phyloP scores from a whole-genome alignment of 495 filamentous ascomycete genomes.

The Aspergillus ostianus region DNA sequence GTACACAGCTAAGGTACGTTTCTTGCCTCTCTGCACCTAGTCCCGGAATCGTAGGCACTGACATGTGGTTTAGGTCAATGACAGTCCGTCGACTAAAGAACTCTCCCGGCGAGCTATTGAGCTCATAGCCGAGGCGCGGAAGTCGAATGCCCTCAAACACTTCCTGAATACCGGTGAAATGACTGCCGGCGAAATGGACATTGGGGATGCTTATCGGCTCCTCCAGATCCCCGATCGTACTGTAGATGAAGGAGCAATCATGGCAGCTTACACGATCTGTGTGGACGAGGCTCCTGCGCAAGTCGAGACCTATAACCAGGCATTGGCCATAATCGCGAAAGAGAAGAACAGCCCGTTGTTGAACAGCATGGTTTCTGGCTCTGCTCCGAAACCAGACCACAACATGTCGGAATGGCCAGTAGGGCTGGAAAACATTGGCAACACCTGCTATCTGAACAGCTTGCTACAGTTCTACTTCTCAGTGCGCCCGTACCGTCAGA shows the following conservation, averaged over 20 bases:
- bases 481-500: constrained; percentile 74
- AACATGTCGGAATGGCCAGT: constrained; percentile 61
- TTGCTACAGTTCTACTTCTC: constrained; percentile 94
- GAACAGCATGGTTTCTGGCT: constrained; percentile 33
- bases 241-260: constrained; percentile 49
- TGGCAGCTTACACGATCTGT: constrained; percentile 50
- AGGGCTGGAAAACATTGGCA: constrained; percentile 88
- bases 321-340: constrained; percentile 50
- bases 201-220: constrained; percentile 54
- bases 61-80: constrained; percentile 34
- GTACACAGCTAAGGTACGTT: constrained; percentile 54
- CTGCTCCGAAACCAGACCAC: constrained; percentile 31
- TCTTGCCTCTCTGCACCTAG: neutral
- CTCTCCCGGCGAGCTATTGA: constrained; percentile 53
- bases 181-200: constrained; percentile 54
- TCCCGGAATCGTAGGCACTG: neutral
- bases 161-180: constrained; percentile 57
- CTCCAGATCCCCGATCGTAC: constrained; percentile 55
- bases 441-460: constrained; percentile 98
- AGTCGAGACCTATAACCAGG: constrained; percentile 45
- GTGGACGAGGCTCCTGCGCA: constrained; percentile 49
- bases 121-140: constrained; percentile 55
- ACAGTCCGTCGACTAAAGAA: constrained; percentile 47
- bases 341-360: constrained; percentile 46
- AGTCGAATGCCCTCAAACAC: constrained; percentile 51